A percentile compares a stretch with the other conserved stretches of the same genome.
Evolutionary conservation across 169 alveolate genomes (phyloP).

Genomic region (Eimeria brunetti): DNA sequence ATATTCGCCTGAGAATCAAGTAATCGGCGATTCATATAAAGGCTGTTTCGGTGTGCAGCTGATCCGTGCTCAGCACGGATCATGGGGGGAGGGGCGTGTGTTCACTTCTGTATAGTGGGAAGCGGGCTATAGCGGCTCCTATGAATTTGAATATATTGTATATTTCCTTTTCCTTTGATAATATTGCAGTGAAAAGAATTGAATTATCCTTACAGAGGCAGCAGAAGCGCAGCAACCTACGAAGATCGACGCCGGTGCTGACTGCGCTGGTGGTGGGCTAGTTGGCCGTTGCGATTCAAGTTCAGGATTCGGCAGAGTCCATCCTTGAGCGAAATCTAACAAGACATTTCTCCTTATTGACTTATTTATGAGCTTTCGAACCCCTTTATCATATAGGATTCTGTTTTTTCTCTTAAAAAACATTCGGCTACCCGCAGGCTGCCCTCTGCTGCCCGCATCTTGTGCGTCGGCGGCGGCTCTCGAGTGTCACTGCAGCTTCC

Average conservation of each 20-base stretch:
- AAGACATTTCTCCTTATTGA: background rate
- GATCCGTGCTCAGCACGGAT: conserved; percentile 9
- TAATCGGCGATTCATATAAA: background rate
- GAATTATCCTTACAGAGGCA: too few species aligned
- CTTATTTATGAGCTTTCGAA: background rate
- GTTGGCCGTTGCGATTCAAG: background rate
- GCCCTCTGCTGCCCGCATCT: background rate
- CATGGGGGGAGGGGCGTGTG: conserved; percentile 17
- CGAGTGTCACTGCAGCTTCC: background rate
- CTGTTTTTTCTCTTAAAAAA: background rate
- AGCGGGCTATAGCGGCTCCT: background rate
- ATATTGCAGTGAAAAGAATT: background rate
- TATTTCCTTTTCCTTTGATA: background rate
- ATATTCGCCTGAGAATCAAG: background rate
- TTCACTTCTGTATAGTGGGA: background rate
- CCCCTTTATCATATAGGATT: background rate
- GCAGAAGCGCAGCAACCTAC: background rate
- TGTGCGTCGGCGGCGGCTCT: conserved; percentile 52
- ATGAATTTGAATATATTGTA: background rate
- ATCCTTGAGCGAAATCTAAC: background rate
- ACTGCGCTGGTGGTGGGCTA: background rate
- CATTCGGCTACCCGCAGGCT: background rate
- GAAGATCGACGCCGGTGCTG: conserved; percentile 8
- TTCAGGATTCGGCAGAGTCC: background rate
- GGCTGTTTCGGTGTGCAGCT: background rate